Conservation (phyloP, 148 eudicot genomes). For the Oxyria digyna region DNA sequence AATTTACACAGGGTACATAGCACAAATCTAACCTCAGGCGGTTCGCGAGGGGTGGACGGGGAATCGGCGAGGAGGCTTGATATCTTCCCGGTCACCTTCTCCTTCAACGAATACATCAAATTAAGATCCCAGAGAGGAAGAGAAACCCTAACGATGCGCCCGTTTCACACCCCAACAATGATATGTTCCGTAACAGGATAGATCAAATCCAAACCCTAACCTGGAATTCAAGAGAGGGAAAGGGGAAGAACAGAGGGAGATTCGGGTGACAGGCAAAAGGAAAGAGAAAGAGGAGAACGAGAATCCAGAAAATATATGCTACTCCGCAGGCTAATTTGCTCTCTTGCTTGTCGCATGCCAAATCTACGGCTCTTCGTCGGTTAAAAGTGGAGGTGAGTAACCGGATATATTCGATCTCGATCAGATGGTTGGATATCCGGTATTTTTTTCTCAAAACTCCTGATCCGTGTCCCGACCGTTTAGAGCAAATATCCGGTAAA, state of each 20-base stretch:
- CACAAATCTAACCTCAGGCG: conserved; percentile 30
- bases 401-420: no score
- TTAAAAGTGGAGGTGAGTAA: no score
- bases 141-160: not conserved
- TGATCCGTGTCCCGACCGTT: no score
- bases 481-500: no score
- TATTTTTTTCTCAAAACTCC: no score
- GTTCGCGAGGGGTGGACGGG: conserved; percentile 25
- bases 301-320: no score
- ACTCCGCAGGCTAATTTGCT: no score
- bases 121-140: not conserved
- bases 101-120: conserved; percentile 39
- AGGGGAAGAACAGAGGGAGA: conserved; percentile 3
- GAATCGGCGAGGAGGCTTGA: conserved; percentile 40
- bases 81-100: conserved; percentile 40
- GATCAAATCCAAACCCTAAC: not conserved
- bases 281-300: not conserved
- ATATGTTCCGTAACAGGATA: not conserved
- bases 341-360: no score
- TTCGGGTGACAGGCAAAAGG: not conserved
- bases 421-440: no score
- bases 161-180: not conserved
- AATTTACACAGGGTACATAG: not conserved
- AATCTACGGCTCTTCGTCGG: no score
- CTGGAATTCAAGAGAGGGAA: not conserved